A percentile compares a stretch with the other conserved stretches of the same genome.
These are phyloP conservation scores for Irpex sp. DNA, from an alignment of 1,284 basidiomycete genomes.

Conservation along the genomic window DNA sequence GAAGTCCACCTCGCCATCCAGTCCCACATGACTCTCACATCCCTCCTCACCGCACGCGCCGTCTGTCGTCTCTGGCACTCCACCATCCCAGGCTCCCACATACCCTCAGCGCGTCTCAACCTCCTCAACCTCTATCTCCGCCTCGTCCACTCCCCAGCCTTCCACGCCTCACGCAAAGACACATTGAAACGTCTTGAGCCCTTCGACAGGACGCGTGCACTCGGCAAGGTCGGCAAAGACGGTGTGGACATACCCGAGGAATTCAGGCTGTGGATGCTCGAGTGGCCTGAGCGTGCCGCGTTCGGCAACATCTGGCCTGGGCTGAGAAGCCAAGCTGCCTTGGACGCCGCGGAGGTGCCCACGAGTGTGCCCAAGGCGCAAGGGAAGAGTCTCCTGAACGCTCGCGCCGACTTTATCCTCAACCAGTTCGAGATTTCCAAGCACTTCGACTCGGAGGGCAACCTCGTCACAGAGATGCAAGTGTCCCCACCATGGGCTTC, in stretches of 20 bases:
- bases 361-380: neutral
- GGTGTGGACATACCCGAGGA: slow-evolving; percentile 3
- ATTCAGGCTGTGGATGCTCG: slow-evolving; percentile 10
- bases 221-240: neutral
- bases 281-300: slow-evolving; percentile 12
- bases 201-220: slow-evolving; percentile 1
- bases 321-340: neutral
- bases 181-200: slow-evolving; percentile 2
- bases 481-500: neutral
- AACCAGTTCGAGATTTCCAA: neutral
- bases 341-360: neutral
- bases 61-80: slow-evolving; percentile 11
- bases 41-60: slow-evolving; percentile 10
- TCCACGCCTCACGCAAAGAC: slow-evolving; percentile 7
- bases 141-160: slow-evolving; percentile 6
- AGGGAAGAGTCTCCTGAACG: slow-evolving; percentile 1
- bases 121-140: slow-evolving; percentile 12
- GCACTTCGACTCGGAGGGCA: neutral
- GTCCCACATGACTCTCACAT: slow-evolving; percentile 2
- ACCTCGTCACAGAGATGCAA: neutral
- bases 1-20: slow-evolving; percentile 9
- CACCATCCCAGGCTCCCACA: slow-evolving; percentile 9
- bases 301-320: slow-evolving; percentile 9
- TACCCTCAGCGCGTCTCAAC: slow-evolving; percentile 5
- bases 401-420: neutral